phyloP scores from a whole-genome alignment of 805 yeast genomes.

The Candida chilensis region DNA sequence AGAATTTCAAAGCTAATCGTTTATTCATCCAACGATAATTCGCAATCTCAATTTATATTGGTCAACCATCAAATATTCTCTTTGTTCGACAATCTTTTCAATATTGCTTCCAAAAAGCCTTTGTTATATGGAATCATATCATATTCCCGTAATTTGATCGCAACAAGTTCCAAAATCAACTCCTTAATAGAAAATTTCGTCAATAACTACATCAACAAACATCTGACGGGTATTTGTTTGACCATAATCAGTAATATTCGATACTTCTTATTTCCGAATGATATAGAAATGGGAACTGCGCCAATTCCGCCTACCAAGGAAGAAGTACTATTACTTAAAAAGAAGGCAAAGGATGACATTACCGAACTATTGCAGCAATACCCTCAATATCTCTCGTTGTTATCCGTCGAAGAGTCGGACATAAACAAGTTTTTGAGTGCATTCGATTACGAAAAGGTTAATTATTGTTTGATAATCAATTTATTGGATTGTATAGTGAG shows the following conservation, averaged over 20 bases:
- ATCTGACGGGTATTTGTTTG: not conserved
- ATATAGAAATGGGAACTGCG: constrained; percentile 41
- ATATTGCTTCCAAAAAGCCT: not conserved
- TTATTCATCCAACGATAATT: not conserved
- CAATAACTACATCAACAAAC: not conserved
- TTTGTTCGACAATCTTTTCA: not conserved
- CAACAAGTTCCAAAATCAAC: not conserved
- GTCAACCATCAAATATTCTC: not conserved
- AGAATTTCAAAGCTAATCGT: not conserved
- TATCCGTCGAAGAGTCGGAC: constrained; percentile 9
- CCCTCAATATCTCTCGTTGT: constrained; percentile 2
- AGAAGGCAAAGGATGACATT: constrained; percentile 9
- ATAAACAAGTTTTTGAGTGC: constrained; percentile 17
- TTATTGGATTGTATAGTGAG: constrained; percentile 6
- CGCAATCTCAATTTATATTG: not conserved
- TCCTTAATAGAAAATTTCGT: not conserved
- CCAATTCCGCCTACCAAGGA: constrained; percentile 27
- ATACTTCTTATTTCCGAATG: constrained; percentile 31
- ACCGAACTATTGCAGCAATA: constrained; percentile 9
- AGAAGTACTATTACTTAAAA: constrained; percentile 20
- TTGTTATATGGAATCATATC: not conserved
- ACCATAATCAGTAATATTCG: not conserved
- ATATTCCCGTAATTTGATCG: not conserved
- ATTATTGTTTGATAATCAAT: constrained; percentile 25
- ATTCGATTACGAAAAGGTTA: constrained; percentile 25